Evolutionary conservation across 2,329 filamentous ascomycete species (phyloP).

Genomic region (Dactylellina cionopaga): DNA sequence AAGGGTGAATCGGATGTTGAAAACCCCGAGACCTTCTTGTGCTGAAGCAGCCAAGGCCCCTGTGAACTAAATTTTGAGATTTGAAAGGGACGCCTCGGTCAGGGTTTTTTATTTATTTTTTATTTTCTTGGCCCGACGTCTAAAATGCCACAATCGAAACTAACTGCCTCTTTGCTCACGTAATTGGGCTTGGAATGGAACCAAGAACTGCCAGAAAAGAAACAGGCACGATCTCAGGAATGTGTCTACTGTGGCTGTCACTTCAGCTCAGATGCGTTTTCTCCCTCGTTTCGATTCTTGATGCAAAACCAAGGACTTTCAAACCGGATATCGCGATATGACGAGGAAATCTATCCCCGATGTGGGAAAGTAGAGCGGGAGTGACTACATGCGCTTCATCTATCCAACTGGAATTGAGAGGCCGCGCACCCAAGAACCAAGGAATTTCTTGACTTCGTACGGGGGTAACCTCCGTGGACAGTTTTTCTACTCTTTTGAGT

Average conservation of each 20-base stretch:
- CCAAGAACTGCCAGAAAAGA: constrained; percentile 3
- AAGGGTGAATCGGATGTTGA: constrained; percentile 35
- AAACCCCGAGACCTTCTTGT: constrained; percentile 42
- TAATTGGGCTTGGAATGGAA: constrained; percentile 22
- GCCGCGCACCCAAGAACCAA: constrained; percentile 28
- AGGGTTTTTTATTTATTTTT: too few relatives aligned
- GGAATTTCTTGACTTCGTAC: constrained; percentile 10
- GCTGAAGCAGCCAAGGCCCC: constrained; percentile 24
- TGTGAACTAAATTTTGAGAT: constrained; percentile 42
- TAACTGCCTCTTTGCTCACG: constrained; percentile 35
- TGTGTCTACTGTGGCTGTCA: neutral
- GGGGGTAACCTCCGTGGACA: constrained; percentile 31
- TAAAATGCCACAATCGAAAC: constrained; percentile 27
- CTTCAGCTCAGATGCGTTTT: constrained; percentile 4
- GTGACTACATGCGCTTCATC: too few relatives aligned
- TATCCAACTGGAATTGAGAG: too few relatives aligned
- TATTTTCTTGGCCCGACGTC: constrained; percentile 30
- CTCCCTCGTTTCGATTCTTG: constrained; percentile 14
- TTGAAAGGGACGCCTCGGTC: constrained; percentile 36
- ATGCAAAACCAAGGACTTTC: neutral
- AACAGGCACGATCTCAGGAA: neutral
- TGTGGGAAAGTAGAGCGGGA: constrained; percentile 24
- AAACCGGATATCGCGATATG: neutral
- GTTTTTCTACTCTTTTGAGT: constrained; percentile 6
- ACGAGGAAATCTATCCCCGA: constrained; percentile 34